A percentile compares a stretch with the other conserved stretches of the same genome.
Evolutionary conservation across 2,329 filamentous ascomycete species (phyloP).

Genomic region (Ilyonectria sp.): DNA sequence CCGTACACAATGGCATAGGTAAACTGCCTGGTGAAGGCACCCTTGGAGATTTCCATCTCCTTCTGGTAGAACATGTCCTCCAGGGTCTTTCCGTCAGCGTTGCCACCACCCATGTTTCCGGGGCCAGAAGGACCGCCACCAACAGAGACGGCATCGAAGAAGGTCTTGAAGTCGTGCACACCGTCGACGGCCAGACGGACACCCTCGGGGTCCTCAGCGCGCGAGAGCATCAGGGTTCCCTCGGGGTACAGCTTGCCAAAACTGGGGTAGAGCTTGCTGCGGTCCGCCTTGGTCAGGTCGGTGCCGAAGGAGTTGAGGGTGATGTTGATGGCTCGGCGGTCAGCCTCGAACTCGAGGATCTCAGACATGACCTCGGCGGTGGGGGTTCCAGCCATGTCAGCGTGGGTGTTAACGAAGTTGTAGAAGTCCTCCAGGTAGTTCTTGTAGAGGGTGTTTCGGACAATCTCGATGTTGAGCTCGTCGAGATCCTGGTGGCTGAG

Average conservation of each 20-base stretch:
- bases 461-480: conserved; percentile 99
- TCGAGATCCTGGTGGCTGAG: conserved; percentile 97
- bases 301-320: conserved; percentile 99
- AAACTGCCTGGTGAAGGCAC: conserved; percentile 96
- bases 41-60: conserved; percentile 98
- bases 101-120: conserved; percentile 88
- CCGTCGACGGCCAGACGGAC: conserved; percentile 95
- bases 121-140: conserved; percentile 79
- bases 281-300: conserved; percentile 91
- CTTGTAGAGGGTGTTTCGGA: conserved; percentile 98
- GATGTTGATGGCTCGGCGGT: conserved; percentile 97
- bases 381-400: conserved; percentile 89
- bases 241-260: conserved; percentile 95
- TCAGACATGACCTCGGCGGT: conserved; percentile 97
- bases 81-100: conserved; percentile 87
- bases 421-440: conserved; percentile 99
- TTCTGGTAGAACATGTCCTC: conserved; percentile 99
- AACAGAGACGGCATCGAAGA: conserved; percentile 92
- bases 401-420: conserved; percentile 90
- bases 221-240: conserved; percentile 93
- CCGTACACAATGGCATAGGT: conserved; percentile 95
- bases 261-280: conserved; percentile 94
- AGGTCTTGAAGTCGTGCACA: conserved; percentile 92
- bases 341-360: conserved; percentile 96
- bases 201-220: conserved; percentile 94